phyloP scores from a whole-genome alignment of 495 filamentous ascomycete species.

The Penicillium manginii region DNA sequence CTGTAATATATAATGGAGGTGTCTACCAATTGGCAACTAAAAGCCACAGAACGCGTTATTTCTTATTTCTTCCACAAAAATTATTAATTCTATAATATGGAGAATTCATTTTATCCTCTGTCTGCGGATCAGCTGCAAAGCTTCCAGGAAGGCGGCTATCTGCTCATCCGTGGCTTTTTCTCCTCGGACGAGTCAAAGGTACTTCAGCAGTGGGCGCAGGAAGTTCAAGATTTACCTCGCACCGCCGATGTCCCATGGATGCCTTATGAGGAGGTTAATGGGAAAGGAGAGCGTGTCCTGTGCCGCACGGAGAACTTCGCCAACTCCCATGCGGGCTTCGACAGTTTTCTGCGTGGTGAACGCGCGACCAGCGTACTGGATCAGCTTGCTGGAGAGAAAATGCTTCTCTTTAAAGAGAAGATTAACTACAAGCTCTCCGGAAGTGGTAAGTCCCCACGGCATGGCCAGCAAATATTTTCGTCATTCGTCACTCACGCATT shows the following conservation, averaged over 20 bases:
- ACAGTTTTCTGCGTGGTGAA: constrained; percentile 42
- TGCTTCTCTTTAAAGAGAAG: constrained; percentile 55
- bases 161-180: constrained; percentile 40
- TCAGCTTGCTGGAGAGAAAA: constrained; percentile 46
- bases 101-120: constrained; percentile 30
- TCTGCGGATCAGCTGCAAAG: constrained; percentile 35
- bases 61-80: not conserved
- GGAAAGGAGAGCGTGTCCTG: constrained; percentile 42
- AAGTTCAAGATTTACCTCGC: constrained; percentile 44
- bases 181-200: constrained; percentile 23
- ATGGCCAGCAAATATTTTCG: too few relatives aligned
- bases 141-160: constrained; percentile 45
- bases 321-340: constrained; percentile 45
- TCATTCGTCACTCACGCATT: not conserved
- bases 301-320: constrained; percentile 54
- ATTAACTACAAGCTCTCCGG: constrained; percentile 51
- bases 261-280: constrained; percentile 53
- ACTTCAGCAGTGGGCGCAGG: constrained; percentile 47
- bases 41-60: too few relatives aligned
- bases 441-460: constrained; percentile 30
- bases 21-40: too few relatives aligned
- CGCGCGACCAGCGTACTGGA: constrained; percentile 37
- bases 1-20: too few relatives aligned
- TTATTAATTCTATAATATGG: constrained; percentile 22
- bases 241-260: constrained; percentile 45